Conservation (phyloP, 345 rosid species). For the Lepidium sativum region DNA sequence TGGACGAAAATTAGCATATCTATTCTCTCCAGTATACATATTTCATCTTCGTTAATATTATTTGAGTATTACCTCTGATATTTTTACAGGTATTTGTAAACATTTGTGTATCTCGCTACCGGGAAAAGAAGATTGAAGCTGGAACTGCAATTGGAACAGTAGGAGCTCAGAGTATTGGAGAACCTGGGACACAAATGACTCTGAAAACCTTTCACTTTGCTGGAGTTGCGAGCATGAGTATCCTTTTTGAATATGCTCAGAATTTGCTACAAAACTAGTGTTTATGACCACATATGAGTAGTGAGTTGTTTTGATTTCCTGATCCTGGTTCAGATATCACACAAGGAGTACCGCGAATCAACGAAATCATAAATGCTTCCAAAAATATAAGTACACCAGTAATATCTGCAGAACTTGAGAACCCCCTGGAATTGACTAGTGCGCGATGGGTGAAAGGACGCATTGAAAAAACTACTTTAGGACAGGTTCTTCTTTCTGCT, state of each 20-base stretch:
- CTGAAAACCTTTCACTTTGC: slow-evolving; percentile 98
- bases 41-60: neutral
- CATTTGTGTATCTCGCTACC: slow-evolving; percentile 65
- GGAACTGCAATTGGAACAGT: slow-evolving; percentile 95
- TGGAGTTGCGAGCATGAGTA: slow-evolving; percentile 99
- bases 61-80: neutral
- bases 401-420: slow-evolving; percentile 76
- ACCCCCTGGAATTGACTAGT: slow-evolving; percentile 32
- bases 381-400: slow-evolving; percentile 89
- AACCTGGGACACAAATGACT: slow-evolving; percentile 99
- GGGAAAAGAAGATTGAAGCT: slow-evolving; percentile 67
- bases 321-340: slow-evolving; percentile 67
- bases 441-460: slow-evolving; percentile 71
- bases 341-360: slow-evolving; percentile 97
- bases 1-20: neutral
- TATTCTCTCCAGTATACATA: neutral
- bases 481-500: slow-evolving; percentile 55
- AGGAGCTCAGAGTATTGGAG: slow-evolving; percentile 98
- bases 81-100: slow-evolving; percentile 52
- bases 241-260: slow-evolving; percentile 38
- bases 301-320: slow-evolving; percentile 34
- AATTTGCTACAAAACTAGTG: neutral
- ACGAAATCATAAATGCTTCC: slow-evolving; percentile 92
- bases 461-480: slow-evolving; percentile 71
- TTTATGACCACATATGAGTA: slow-evolving; percentile 12